Evolutionary conservation across 345 rosid genomes (phyloP).

Genomic region (Eucalyptus shirleyi): DNA sequence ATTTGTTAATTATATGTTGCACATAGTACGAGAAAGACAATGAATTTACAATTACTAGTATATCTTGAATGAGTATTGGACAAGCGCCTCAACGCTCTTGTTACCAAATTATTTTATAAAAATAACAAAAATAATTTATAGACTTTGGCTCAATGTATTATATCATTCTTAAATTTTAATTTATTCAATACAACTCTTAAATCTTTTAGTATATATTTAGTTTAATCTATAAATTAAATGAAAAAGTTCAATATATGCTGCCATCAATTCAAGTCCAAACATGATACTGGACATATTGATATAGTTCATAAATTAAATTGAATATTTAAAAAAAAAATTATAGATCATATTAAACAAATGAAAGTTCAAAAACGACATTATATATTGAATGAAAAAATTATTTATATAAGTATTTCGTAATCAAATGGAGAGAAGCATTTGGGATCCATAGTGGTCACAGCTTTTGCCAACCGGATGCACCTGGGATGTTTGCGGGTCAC

Average conservation of each 20-base stretch:
- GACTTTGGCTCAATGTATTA: rapidly evolving
- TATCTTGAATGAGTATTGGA: not conserved
- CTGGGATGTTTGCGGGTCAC: not conserved
- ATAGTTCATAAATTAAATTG: rapidly evolving
- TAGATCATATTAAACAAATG: rapidly evolving
- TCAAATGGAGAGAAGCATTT: not conserved
- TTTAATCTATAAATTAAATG: rapidly evolving
- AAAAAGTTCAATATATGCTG: no score
- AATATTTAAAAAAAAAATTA: no score
- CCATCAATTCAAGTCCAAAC: rapidly evolving
- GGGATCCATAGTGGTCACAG: not conserved
- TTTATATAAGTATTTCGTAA: no score
- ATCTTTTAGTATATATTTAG: no score
- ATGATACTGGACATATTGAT: rapidly evolving
- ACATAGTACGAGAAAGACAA: no score
- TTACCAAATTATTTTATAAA: no score
- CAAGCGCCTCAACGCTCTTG: rapidly evolving
- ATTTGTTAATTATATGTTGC: not conserved
- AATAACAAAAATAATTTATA: rapidly evolving
- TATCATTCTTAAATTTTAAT: rapidly evolving
- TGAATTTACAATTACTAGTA: not conserved
- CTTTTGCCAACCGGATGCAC: not conserved
- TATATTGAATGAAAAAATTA: no score
- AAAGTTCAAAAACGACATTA: rapidly evolving
- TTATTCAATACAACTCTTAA: rapidly evolving